These are phyloP conservation scores for Halophytophthora batemanensis DNA, from an alignment of 352 stramenopile genomes.

Conservation along the genomic window DNA sequence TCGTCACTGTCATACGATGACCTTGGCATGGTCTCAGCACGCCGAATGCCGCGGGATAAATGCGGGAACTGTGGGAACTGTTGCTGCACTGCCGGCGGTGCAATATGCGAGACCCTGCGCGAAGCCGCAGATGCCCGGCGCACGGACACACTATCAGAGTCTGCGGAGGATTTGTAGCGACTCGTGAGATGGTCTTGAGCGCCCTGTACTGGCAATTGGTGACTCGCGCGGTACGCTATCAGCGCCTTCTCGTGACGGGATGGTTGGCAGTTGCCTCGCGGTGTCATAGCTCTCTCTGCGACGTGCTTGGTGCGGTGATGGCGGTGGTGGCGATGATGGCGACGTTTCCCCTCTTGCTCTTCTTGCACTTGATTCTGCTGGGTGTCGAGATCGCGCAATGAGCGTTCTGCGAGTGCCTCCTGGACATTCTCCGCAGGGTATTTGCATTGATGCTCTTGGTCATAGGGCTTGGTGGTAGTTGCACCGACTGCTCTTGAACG, in stretches of 20 bases:
- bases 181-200: not conserved
- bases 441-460: slow-evolving; percentile 8
- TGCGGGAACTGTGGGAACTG: not conserved
- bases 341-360: slow-evolving; percentile 5
- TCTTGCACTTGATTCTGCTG: not conserved
- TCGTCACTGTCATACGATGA: not conserved
- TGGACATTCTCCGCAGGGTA: too few relatives aligned
- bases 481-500: slow-evolving; percentile 6
- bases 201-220: not conserved
- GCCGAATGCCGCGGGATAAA: slow-evolving; percentile 5
- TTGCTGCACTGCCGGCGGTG: slow-evolving; percentile 2
- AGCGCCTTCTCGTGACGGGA: not conserved
- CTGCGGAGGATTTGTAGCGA: not conserved
- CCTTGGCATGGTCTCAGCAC: slow-evolving; percentile 1
- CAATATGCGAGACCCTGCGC: slow-evolving; percentile 16
- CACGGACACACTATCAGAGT: slow-evolving; percentile 1
- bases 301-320: not conserved
- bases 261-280: slow-evolving; percentile 4
- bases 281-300: not conserved
- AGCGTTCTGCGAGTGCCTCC: too few relatives aligned
- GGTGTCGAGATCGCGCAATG: too few relatives aligned
- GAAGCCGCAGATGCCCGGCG: slow-evolving; percentile 2
- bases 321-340: slow-evolving; percentile 1
- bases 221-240: slow-evolving; percentile 1
- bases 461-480: slow-evolving; percentile 7